These are phyloP conservation scores for Microsporum audouinii DNA, from an alignment of 2,329 filamentous ascomycete genomes.

Conservation along the genomic window DNA sequence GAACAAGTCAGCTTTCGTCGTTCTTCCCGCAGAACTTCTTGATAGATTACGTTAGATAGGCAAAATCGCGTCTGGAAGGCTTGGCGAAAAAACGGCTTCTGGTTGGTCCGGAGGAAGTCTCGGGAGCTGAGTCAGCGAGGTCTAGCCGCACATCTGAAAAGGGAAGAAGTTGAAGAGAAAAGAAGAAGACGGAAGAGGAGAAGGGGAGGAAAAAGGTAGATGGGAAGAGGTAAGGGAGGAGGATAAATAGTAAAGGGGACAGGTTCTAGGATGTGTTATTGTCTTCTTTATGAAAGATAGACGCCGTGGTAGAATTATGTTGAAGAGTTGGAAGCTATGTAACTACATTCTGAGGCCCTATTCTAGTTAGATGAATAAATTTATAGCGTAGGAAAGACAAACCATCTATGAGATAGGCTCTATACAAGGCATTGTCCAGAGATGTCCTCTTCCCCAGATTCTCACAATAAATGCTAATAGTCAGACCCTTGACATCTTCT, in stretches of 20 bases:
- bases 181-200: background rate
- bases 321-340: background rate
- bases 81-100: background rate
- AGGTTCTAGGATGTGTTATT: background rate
- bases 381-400: background rate
- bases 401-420: background rate
- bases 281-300: background rate
- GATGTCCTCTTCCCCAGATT: background rate
- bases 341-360: background rate
- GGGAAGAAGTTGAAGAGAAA: background rate
- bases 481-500: background rate
- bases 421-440: background rate
- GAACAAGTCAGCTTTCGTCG: background rate
- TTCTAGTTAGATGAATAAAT: background rate
- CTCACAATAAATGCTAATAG: background rate
- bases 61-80: background rate
- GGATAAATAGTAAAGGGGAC: background rate
- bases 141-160: background rate
- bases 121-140: constrained; percentile 1
- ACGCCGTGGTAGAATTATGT: background rate
- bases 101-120: background rate
- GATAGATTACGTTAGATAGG: constrained; percentile 4
- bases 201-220: background rate
- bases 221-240: background rate
- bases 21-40: background rate